These are phyloP conservation scores for Lichtheimia ornata DNA, from an alignment of 371 early-diverging fungal species.

Conservation along the genomic window DNA sequence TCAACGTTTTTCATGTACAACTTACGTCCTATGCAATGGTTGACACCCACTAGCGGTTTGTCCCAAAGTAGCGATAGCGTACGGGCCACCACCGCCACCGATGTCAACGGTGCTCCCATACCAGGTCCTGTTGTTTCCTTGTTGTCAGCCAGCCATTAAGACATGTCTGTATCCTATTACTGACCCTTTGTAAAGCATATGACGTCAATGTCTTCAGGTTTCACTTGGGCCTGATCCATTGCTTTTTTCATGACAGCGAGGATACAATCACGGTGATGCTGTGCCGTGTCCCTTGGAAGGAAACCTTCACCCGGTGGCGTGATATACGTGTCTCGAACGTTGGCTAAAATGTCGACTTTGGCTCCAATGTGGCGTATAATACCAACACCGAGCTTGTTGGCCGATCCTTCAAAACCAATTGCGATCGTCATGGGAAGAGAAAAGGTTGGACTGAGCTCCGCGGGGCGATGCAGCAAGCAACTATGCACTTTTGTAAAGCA, in stretches of 20 bases:
- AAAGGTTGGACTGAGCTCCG: not conserved
- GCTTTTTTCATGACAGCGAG: conserved; percentile 81
- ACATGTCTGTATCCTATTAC: no score
- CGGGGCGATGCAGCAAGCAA: no score
- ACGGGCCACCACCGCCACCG: conserved; percentile 95
- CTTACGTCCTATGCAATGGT: conserved; percentile 98
- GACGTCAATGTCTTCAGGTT: conserved; percentile 81
- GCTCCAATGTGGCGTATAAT: conserved; percentile 80
- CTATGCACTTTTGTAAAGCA: no score
- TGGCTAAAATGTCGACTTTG: conserved; percentile 79
- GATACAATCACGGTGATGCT: conserved; percentile 91
- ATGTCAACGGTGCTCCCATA: conserved; percentile 96
- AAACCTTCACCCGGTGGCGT: conserved; percentile 99
- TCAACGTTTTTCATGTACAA: not conserved
- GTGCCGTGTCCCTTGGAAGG: conserved; percentile 95
- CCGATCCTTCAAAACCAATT: conserved; percentile 95
- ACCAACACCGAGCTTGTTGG: conserved; percentile 99
- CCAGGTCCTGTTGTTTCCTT: conserved; percentile 81
- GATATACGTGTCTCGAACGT: conserved; percentile 94
- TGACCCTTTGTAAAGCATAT: conserved; percentile 96
- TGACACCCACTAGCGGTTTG: conserved; percentile 96
- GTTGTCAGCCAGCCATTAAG: no score
- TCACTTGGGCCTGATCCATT: conserved; percentile 76
- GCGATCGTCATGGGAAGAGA: conserved; percentile 50
- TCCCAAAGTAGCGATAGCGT: conserved; percentile 92